phyloP scores from a whole-genome alignment of 73 alveolate genomes.

The Stentor roeselii region DNA sequence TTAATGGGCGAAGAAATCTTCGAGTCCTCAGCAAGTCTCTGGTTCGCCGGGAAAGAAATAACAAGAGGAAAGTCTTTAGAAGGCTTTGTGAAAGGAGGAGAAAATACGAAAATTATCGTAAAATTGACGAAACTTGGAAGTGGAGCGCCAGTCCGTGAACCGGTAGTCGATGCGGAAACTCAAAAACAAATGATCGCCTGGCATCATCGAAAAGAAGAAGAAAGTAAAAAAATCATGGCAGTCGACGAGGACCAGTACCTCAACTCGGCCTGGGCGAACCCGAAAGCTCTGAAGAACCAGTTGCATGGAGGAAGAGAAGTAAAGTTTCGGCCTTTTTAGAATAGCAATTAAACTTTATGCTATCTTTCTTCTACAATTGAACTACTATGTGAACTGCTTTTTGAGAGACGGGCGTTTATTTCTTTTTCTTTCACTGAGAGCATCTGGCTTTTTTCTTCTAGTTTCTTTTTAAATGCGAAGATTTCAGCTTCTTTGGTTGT shows the following conservation, averaged over 20 bases:
- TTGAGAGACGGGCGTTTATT: not conserved
- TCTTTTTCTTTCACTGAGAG: not conserved
- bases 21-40: conserved; percentile 58
- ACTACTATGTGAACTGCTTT: conserved; percentile 30
- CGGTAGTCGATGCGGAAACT: conserved; percentile 92
- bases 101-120: conserved; percentile 86
- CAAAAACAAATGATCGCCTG: conserved; percentile 90
- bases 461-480: not conserved
- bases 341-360: not conserved
- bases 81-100: conserved; percentile 87
- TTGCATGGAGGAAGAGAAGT: conserved; percentile 75
- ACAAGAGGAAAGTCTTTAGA: conserved; percentile 71
- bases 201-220: conserved; percentile 89
- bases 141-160: conserved; percentile 97
- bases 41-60: conserved; percentile 96
- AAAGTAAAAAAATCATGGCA: conserved; percentile 79
- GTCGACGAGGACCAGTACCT: conserved; percentile 83
- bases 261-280: conserved; percentile 95
- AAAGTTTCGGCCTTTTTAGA: conserved; percentile 48
- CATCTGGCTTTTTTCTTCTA: not conserved
- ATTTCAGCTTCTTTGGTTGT: not conserved
- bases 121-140: conserved; percentile 83
- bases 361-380: not conserved
- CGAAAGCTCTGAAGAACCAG: conserved; percentile 67
- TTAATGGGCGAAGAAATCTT: conserved; percentile 61